phyloP scores from a whole-genome alignment of 371 early-diverging fungal species.

The Mortierella sp. region DNA sequence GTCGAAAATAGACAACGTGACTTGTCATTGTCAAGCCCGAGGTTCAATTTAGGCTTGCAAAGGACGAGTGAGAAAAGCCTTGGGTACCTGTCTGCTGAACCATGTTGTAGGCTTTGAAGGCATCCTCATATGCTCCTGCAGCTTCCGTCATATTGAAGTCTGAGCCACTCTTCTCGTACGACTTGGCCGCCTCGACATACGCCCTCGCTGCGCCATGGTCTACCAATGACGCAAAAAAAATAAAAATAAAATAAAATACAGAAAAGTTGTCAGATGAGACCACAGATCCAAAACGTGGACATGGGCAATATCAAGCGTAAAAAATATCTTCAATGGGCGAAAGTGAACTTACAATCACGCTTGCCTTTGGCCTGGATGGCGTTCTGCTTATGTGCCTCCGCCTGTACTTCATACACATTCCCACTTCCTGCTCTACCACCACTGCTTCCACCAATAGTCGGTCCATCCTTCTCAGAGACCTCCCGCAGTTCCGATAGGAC shows the following conservation, averaged over 20 bases:
- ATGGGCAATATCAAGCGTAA: neutral
- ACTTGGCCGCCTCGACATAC: constrained; percentile 40
- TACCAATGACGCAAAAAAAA: neutral
- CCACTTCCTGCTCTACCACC: neutral
- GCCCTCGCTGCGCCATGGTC: constrained; percentile 35
- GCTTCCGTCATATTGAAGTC: constrained; percentile 43
- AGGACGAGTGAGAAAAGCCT: neutral
- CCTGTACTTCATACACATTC: constrained; percentile 11
- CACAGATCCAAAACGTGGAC: neutral
- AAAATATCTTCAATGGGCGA: neutral
- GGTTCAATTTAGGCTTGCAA: too few relatives aligned
- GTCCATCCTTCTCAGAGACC: neutral
- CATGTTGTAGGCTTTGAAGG: constrained; percentile 53
- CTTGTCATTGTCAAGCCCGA: too few relatives aligned
- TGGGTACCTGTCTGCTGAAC: constrained; percentile 26
- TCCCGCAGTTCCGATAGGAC: constrained; percentile 42
- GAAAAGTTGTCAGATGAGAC: neutral
- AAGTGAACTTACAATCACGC: constrained; percentile 39
- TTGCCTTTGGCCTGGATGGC: constrained; percentile 47
- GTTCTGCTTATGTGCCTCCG: constrained; percentile 26
- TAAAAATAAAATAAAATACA: neutral
- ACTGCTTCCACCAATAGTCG: neutral
- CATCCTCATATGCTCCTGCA: constrained; percentile 50
- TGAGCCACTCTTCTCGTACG: constrained; percentile 34
- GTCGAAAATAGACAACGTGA: neutral